Conservation (phyloP, 2,329 filamentous ascomycete species). For the Verticillium nubilum region DNA sequence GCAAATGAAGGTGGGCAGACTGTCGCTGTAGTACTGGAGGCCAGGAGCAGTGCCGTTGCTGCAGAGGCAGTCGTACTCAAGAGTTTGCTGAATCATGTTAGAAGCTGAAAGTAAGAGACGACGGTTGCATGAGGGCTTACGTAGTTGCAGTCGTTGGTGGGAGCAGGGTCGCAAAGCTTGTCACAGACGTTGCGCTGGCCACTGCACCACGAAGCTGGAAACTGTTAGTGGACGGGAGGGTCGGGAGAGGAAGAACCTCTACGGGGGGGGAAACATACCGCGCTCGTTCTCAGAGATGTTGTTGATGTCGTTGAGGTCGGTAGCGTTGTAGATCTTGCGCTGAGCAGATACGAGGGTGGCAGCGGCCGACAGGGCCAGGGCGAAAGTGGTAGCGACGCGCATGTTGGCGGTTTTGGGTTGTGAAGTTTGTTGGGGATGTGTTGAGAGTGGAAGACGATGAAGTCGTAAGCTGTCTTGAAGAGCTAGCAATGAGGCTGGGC, state of each 20-base stretch:
- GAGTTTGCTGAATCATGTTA: slow-evolving; percentile 25
- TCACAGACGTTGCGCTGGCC: slow-evolving; percentile 45
- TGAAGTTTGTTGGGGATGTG: not conserved
- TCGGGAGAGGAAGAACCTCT: not conserved
- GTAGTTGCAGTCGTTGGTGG: slow-evolving; percentile 37
- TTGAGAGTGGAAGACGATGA: not conserved
- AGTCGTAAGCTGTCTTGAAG: not conserved
- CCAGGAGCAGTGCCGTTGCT: slow-evolving; percentile 42
- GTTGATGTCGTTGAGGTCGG: slow-evolving; percentile 7
- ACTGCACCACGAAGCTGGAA: slow-evolving; percentile 45
- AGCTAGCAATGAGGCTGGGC: not conserved
- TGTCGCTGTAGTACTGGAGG: slow-evolving; percentile 48
- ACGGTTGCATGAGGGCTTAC: slow-evolving; percentile 28
- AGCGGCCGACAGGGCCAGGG: slow-evolving; percentile 10
- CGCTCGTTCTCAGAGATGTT: slow-evolving; percentile 2
- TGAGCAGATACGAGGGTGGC: slow-evolving; percentile 9
- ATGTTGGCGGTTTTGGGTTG: slow-evolving; percentile 6
- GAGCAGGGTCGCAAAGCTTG: slow-evolving; percentile 36
- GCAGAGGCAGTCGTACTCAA: slow-evolving; percentile 46
- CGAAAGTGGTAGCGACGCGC: slow-evolving; percentile 8
- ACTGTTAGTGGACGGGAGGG: not conserved
- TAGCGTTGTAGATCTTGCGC: slow-evolving; percentile 8
- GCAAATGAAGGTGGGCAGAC: slow-evolving; percentile 49
- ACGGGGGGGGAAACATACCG: slow-evolving; percentile 2
- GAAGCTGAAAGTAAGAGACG: not conserved